phyloP scores from a whole-genome alignment of 164 flowering plant species.

The Echeveria elegans region DNA sequence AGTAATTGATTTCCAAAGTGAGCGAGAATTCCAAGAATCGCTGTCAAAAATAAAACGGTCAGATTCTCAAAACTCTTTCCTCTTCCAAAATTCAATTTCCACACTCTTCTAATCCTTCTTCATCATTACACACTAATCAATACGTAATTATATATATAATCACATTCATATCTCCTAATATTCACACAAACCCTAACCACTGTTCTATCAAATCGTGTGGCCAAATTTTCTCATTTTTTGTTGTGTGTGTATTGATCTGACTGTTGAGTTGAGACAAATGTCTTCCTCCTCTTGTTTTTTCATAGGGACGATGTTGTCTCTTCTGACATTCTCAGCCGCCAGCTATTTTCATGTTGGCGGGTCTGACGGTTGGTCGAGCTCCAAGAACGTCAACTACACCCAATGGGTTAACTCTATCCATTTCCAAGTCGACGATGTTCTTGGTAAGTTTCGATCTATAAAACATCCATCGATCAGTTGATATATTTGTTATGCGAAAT shows the following conservation, averaged over 20 bases:
- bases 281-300: neutral
- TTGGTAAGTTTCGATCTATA: neutral
- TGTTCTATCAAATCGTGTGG: no score
- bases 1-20: no score
- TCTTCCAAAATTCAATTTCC: neutral
- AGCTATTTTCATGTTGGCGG: neutral
- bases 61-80: no score
- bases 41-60: neutral
- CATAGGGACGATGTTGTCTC: neutral
- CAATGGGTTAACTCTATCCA: neutral
- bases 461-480: no score
- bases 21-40: neutral
- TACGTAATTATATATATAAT: no score
- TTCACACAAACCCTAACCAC: no score
- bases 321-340: neutral
- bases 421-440: neutral
- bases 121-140: no score
- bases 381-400: conserved; percentile 4
- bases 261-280: neutral
- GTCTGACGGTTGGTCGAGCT: neutral
- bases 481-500: no score
- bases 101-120: neutral
- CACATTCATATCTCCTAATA: no score
- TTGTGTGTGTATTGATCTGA: neutral
- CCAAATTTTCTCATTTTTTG: neutral